A percentile compares a stretch with the other conserved stretches of the same genome.
These are phyloP conservation scores for Pseudozyma sp. DNA, from an alignment of 1,284 basidiomycete genomes.

Conservation along the genomic window DNA sequence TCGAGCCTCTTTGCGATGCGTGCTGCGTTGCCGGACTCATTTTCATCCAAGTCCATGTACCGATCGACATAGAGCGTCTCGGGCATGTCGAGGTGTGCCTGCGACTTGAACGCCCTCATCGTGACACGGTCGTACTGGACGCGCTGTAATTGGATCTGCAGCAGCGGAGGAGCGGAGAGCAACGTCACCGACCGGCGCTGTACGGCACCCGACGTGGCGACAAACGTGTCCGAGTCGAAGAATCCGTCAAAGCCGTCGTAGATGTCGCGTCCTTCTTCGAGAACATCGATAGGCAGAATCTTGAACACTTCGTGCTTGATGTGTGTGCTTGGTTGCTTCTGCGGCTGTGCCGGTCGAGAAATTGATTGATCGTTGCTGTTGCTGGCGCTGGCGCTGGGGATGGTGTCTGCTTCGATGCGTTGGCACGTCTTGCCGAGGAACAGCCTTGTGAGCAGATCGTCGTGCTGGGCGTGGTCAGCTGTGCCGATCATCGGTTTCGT, in stretches of 20 bases:
- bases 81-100: constrained; percentile 90
- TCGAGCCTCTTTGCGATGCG: constrained; percentile 76
- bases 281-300: constrained; percentile 91
- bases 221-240: constrained; percentile 85
- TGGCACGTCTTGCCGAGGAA: constrained; percentile 63
- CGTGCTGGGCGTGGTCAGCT: background rate
- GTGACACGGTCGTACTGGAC: constrained; percentile 95
- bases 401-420: constrained; percentile 44
- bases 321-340: constrained; percentile 71
- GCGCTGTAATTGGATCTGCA: constrained; percentile 94
- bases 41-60: constrained; percentile 79
- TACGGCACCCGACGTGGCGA: constrained; percentile 82
- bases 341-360: constrained; percentile 27
- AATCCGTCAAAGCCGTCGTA: constrained; percentile 94
- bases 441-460: constrained; percentile 47
- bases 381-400: background rate
- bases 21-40: constrained; percentile 72
- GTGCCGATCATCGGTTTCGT: background rate
- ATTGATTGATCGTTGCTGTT: constrained; percentile 6
- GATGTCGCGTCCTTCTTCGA: constrained; percentile 83
- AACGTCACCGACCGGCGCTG: constrained; percentile 88
- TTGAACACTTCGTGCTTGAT: constrained; percentile 92
- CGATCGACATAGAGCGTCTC: constrained; percentile 91
- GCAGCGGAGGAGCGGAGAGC: constrained; percentile 84
- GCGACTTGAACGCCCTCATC: constrained; percentile 90